Evolutionary conservation across 305 asterid species (phyloP), one percentile per base, ranked within the genome.

Genomic region (Solanum hybrid): DNA sequence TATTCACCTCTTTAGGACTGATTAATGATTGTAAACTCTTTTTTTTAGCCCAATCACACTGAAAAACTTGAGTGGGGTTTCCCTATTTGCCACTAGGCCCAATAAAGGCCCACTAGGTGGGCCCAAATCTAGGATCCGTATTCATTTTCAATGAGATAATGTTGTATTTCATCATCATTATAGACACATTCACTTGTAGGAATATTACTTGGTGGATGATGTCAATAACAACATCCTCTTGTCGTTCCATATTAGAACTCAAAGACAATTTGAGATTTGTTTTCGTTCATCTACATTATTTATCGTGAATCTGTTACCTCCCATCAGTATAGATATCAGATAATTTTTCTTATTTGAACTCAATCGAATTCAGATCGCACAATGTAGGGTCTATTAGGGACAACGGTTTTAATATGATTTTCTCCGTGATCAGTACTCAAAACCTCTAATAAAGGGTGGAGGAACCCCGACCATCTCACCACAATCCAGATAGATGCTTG

Each of bases 1-100:
- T 79, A 79, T 89, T 77, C 51, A 68, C 86, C 83, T 85, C 29
- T 32, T 82, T 39, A 32, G 37, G 26, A 26, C 87, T 27, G 86
- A 88, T 88, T 89, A 91, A 91, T 92, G 88, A 93, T 91, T 92
- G 78, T 68, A 61, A n/a, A 15, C 32, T 12, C 12, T 34, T n/a
- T 6, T 36, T 33, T 12, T 36, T n/a, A 20, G 29, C 15, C 57
- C 31, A 79, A 36, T 22, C 0, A 86, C 20, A 78, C 86, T 87
- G 88, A 88, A 90, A 26, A 81, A 78, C 45, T 51, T 39, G 79
- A 90, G 93, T 93, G 93, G 51, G 26, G 87, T 92, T 79, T 90
- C 87, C 90, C 92, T 90, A 91, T 91, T 33, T 87, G 87, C 85
- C 45, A 32, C 39, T 76, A 57, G 87, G 81, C 90, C 89, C n/a